Evolutionary conservation across 169 alveolate species (phyloP), one percentile per base, ranked within the genome.

Genomic region (Plasmodium adleri): DNA sequence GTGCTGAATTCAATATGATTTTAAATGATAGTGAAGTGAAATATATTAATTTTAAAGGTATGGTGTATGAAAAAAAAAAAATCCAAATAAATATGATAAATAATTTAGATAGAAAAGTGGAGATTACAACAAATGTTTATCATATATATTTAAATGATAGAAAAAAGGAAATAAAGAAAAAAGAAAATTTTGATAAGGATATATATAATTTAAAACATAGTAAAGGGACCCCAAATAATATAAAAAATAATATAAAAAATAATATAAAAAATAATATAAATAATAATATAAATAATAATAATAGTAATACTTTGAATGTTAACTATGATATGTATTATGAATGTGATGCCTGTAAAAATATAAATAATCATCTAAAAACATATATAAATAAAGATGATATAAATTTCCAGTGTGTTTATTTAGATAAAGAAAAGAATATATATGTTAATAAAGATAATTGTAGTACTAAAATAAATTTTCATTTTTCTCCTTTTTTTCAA

Each of bases 401-500:
- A 7, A 62, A 47, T 28, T 83, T 83, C 58, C 68, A 56, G 43
- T 83, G 91, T 24, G 39, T 83, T 72, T 72, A 17, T 45, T 3
- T 50, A 56, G 91, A 43, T 10, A 62, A 49, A 8, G 32, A 8
- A 32, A 64, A 7, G 22, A 28, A 8, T 24, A 17, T 24, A 3
- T 56, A 63, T 15, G 13, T 26, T 43, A 54, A 50, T 45, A 52
- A 20, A 45, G 74, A 83, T 39, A 83, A 83, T 83, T 72, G 70
- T n/a, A 54, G 8, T 10, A 83, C 43, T 15, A 83, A 68, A 49
- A 32, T 83, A 68, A 6, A 54, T 24, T 52, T 83, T 17, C 67
- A 83, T n/a, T 83, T 83, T 52, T 83, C 71, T 43, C 91, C 91
- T 47, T 83, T 83, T 83, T 15, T 72, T 20, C 73, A 68, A 54